Base-by-base conservation (phyloP, 1,284 basidiomycete species). In the Trametes pubescens region DNA sequence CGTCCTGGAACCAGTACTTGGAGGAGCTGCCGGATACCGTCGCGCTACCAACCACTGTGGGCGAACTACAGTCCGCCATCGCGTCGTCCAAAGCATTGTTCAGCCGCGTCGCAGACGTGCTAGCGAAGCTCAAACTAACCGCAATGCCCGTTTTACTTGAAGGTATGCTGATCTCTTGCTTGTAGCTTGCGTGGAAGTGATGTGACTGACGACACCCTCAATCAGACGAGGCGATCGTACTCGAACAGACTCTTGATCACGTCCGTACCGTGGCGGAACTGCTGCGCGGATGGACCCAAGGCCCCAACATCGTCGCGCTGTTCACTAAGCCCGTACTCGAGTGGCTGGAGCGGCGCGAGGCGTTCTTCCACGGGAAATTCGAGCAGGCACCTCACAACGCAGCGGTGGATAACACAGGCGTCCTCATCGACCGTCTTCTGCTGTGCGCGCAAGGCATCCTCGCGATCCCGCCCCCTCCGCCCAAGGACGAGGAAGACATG, bases 361-460 rank as follows among this genome's bases (percentile, higher is more conserved):
- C 60, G 2, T 68, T 66, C 52, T 52, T 40, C 2, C 29, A 52
- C 44, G 26, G 58, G 9, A 59, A 65, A 24, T 56, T 64, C 32
- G 47, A 62, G 21, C 60, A 67, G 32, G 13, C 51, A 4, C 46
- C 37, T 13, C 14, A 35, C 10, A 56, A 43, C 3, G 11, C 29
- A 14, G 22, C 54, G 26, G 7, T 53, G 22, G 60, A 74, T 57
- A 72, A 69, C 49, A 65, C 77, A 3, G 78, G 84, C 53, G 37
- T 66, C 13, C 71, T 92, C 64, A 84, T 95, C 71, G 86, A 91
- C 69, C 81, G 83, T 1, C 72, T 79, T 5, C 76, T 84, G 21
- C 77, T 89, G 46, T 81, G 80, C 61, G 73, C 88, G 3, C 75
- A 77, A 61, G 67, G 65, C 16, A 61, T 75, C 14, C 62, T 75